Percentiles rank a stretch among this genome's conserved stretches.
These are phyloP conservation scores for Acrocalymma vagum DNA, from an alignment of 2,329 filamentous ascomycete species.

Conservation along the genomic window DNA sequence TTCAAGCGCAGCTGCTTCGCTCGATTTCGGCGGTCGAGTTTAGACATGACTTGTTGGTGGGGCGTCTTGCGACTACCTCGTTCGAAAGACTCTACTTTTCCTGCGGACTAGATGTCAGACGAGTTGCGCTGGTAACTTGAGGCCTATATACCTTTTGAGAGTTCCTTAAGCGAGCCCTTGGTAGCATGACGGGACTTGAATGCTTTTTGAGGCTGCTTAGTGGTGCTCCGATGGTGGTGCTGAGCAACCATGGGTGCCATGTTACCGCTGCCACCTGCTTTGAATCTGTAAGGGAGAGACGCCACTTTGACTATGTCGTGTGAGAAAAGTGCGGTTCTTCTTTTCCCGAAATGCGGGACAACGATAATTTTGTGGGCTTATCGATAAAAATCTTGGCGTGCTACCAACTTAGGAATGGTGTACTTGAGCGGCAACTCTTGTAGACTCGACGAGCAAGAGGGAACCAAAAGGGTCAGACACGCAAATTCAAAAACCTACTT, in stretches of 20 bases:
- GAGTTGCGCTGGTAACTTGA: neutral
- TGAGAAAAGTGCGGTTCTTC: constrained; percentile 19
- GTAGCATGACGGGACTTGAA: constrained; percentile 94
- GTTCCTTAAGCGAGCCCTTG: constrained; percentile 85
- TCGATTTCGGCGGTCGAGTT: constrained; percentile 93
- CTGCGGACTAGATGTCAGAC: constrained; percentile 54
- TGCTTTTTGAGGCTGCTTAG: constrained; percentile 85
- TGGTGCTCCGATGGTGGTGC: constrained; percentile 92
- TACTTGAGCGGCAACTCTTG: too few relatives aligned
- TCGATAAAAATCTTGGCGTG: constrained; percentile 15
- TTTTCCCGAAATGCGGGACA: constrained; percentile 29
- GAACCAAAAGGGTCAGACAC: too few relatives aligned
- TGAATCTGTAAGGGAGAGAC: constrained; percentile 79
- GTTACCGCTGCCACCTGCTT: constrained; percentile 69
- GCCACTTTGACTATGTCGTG: constrained; percentile 39
- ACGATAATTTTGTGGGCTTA: constrained; percentile 31
- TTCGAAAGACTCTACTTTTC: constrained; percentile 78
- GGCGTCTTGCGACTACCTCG: constrained; percentile 82
- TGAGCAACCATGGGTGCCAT: constrained; percentile 74
- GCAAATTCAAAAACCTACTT: too few relatives aligned
- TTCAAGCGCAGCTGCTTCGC: constrained; percentile 86
- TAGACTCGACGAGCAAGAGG: too few relatives aligned
- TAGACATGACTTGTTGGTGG: constrained; percentile 97
- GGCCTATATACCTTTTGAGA: constrained; percentile 73
- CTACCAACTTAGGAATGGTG: too few relatives aligned